Evolutionary conservation across 176 grass and related monocot species (phyloP), one percentile per base, ranked within the genome.

Genomic region (Rhynchospora tenuis): DNA sequence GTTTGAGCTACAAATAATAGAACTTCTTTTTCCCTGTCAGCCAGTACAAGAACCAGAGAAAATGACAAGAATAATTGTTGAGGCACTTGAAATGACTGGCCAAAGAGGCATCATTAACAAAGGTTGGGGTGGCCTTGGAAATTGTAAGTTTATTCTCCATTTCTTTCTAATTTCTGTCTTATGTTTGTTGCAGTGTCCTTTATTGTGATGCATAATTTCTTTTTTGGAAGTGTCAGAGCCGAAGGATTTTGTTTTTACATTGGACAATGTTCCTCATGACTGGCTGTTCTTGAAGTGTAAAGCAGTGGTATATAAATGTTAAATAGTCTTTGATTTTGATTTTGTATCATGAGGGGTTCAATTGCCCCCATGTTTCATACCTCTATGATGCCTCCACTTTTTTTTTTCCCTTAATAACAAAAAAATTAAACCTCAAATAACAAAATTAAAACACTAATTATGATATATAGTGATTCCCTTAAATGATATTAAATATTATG

Each of bases 101-200:
- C 96, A 98, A 59, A 91, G 96, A 93, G 93, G 96, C 15, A 93
- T 98, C 64, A 98, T 98, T 87, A 95, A 95, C 86, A 98, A 98
- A 79, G 93, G 96, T 4, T 98, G 93, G 96, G 93, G 93, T 86
- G 93, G 96, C n/a, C 96, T 98, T 81, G 96, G 96, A 65, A 95
- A 84, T 54, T 92, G 96, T 98, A 93, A 90, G 92, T 85, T 87
- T 68, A 12, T 73, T 42, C 38, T 2, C 19, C 63, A 64, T 20
- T 24, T 86, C 12, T 5, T 75, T 54, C 0, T 51, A 4, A 73
- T 58, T 51, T 38, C 51, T 31, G 58, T 13, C 27, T 66, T 28
- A 84, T 9, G 27, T 79, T 84, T 78, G 16, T 87, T 88, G 1
- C 57, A 50, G 19, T 29, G 42, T 83, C 72, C 67, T 38, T 83